Evolutionary conservation across 192 early-diverging fungal species (phyloP).

Genomic region (Podila horticola): DNA sequence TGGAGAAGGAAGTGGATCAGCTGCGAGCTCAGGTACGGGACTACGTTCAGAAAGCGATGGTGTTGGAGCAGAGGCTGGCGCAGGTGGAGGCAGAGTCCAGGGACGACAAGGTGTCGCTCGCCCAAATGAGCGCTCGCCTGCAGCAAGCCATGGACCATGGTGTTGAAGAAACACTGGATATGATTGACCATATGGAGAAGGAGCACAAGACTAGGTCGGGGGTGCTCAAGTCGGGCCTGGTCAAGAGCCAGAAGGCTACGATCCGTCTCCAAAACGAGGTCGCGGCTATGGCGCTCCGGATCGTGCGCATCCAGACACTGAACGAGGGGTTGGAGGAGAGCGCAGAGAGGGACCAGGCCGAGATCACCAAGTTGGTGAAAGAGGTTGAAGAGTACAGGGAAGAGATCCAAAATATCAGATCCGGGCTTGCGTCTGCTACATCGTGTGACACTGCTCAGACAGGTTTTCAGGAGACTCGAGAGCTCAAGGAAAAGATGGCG

Average conservation of each 20-base stretch:
- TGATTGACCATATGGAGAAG: constrained; percentile 24
- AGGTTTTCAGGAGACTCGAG: neutral
- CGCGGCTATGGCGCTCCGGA: constrained; percentile 1
- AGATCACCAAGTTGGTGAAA: neutral
- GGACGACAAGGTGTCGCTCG: neutral
- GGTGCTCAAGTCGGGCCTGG: constrained; percentile 5
- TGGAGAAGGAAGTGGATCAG: neutral
- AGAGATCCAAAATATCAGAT: neutral
- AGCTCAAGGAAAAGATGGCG: constrained; percentile 6
- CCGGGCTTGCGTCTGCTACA: neutral
- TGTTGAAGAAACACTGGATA: neutral
- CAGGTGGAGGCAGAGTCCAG: neutral
- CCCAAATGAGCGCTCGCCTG: neutral
- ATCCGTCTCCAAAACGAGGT: constrained; percentile 17
- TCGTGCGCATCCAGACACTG: constrained; percentile 7
- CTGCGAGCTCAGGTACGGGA: neutral
- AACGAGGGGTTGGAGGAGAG: constrained; percentile 19
- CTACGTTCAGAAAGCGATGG: neutral
- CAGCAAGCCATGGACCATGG: neutral
- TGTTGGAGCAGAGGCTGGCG: neutral
- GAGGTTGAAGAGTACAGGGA: neutral
- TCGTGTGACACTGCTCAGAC: too few relatives aligned
- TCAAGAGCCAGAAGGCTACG: constrained; percentile 15
- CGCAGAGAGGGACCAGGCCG: neutral
- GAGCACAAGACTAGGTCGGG: constrained; percentile 11